Evolutionary conservation across 2,329 filamentous ascomycete genomes (phyloP).

Genomic region (Stachybotrys echinatus): DNA sequence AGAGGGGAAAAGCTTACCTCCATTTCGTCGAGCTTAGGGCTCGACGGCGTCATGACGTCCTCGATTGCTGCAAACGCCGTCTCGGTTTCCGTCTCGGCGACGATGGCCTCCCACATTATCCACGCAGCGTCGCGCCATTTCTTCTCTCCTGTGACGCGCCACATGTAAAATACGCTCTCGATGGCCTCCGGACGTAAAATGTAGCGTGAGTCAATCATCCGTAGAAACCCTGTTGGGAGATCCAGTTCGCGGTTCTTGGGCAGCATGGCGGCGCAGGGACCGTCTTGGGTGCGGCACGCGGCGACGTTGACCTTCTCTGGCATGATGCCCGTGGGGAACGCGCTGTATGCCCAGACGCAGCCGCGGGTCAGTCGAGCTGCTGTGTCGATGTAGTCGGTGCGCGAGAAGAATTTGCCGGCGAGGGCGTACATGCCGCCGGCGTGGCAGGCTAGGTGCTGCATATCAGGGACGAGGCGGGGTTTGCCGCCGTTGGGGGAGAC

Average conservation of each 20-base stretch:
- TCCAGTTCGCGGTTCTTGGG: constrained; percentile 11
- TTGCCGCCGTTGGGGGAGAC: constrained; percentile 11
- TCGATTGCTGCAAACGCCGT: constrained; percentile 42
- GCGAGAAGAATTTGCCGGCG: constrained; percentile 53
- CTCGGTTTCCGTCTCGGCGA: constrained; percentile 39
- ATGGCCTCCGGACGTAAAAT: constrained; percentile 46
- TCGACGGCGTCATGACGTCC: constrained; percentile 30
- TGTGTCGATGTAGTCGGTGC: constrained; percentile 40
- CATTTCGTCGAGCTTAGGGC: constrained; percentile 51
- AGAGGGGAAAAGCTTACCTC: constrained; percentile 33
- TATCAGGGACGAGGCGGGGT: constrained; percentile 18
- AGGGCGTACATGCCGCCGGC: constrained; percentile 65
- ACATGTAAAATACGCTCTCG: constrained; percentile 43
- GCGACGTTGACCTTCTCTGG: constrained; percentile 47
- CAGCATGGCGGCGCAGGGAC: constrained; percentile 25
- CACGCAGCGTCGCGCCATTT: constrained; percentile 46
- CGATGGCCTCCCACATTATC: constrained; percentile 45
- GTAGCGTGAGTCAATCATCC: constrained; percentile 44
- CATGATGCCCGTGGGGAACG: constrained; percentile 52
- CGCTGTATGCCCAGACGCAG: constrained; percentile 47
- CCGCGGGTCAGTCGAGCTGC: constrained; percentile 46
- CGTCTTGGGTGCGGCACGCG: constrained; percentile 31
- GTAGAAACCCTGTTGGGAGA: constrained; percentile 56
- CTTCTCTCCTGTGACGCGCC: constrained; percentile 41
- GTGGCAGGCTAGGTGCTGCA: constrained; percentile 49